Evolutionary conservation across 2,329 filamentous ascomycete genomes (phyloP), one percentile per base, ranked within the genome.

Genomic region (Claviceps capensis): DNA sequence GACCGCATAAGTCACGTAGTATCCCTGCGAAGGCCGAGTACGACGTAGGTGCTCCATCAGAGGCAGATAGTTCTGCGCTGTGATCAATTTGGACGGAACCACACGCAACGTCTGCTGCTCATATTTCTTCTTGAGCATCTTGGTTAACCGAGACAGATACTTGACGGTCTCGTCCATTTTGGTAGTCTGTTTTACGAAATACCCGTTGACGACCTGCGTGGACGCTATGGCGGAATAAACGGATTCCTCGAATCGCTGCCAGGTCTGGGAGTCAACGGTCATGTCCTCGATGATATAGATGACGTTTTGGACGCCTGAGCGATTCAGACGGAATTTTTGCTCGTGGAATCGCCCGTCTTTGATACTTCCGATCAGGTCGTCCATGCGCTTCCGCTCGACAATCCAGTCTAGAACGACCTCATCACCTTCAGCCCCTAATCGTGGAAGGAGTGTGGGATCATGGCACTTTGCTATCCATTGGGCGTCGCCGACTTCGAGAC

Each of bases 341-440:
- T 93, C 87, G 58, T 85, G 83, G 59, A 89, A 91, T 2, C 87
- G 81, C 1, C 86, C 85, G 56, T 91, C 87, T 64, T 86, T 88
- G 67, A 93, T 88, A 55, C 85, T 89, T 49, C 76, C 72, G n/a
- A 91, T 76, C 47, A 93, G 69, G 63, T 93, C 87, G 61, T 91
- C 86, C 0, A 90, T 75, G 8, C 87, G 76, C 63, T 93, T 93
- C 55, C 87, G 77, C 67, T 93, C 87, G 1, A 89, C 77, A 45
- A 93, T 86, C 74, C 83, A 88, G 64, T 91, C 86, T 4, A 93
- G 72, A 47, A 88, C 79, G 13, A 91, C 67, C 63, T 90, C 86
- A 53, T 81, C 76, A 16, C 83, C 81, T 60, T 83, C 78, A 2
- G 72, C 70, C 13, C 83, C 83, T 49, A 77, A 69, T 4, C 70